phyloP scores from a whole-genome alignment of 805 yeast species.

The Myxozyma nipponensis region DNA sequence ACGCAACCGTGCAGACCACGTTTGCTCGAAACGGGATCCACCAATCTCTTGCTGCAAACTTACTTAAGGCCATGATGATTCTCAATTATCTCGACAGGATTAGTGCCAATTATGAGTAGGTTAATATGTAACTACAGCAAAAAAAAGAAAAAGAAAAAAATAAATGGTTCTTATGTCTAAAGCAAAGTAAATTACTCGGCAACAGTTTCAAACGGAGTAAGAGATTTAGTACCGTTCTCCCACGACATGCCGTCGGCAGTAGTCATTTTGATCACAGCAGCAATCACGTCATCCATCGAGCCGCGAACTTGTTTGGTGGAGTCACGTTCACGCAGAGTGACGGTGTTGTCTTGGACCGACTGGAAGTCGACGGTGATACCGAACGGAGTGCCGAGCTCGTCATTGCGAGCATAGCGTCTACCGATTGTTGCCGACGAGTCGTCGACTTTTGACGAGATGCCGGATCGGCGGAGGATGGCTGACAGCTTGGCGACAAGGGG shows the following conservation, averaged over 20 bases:
- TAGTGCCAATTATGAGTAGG: neutral
- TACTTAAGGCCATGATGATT: slow-evolving; percentile 25
- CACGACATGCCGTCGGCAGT: slow-evolving; percentile 65
- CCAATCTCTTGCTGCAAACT: slow-evolving; percentile 9
- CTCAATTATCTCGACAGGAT: slow-evolving; percentile 22
- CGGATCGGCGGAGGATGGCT: slow-evolving; percentile 65
- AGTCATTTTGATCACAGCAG: slow-evolving; percentile 68
- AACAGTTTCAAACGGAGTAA: slow-evolving; percentile 66
- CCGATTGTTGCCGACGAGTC: slow-evolving; percentile 97
- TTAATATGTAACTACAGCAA: neutral
- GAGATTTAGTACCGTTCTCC: slow-evolving; percentile 76
- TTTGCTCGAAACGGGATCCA: slow-evolving; percentile 18
- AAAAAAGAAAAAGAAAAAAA: neutral
- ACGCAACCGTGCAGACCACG: slow-evolving; percentile 22
- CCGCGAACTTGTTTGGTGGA: slow-evolving; percentile 97
- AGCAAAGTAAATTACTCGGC: slow-evolving; percentile 6
- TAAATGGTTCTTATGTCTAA: neutral
- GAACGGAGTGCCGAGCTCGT: slow-evolving; percentile 97
- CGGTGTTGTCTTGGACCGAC: slow-evolving; percentile 77
- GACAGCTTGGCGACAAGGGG: slow-evolving; percentile 73
- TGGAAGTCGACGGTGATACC: slow-evolving; percentile 97
- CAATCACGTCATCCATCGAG: slow-evolving; percentile 63
- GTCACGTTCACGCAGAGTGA: slow-evolving; percentile 96
- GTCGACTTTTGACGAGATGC: slow-evolving; percentile 92
- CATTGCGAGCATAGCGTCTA: slow-evolving; percentile 96